Conservation (phyloP, 2,329 filamentous ascomycete species). For the Teratosphaeria viscida region DNA sequence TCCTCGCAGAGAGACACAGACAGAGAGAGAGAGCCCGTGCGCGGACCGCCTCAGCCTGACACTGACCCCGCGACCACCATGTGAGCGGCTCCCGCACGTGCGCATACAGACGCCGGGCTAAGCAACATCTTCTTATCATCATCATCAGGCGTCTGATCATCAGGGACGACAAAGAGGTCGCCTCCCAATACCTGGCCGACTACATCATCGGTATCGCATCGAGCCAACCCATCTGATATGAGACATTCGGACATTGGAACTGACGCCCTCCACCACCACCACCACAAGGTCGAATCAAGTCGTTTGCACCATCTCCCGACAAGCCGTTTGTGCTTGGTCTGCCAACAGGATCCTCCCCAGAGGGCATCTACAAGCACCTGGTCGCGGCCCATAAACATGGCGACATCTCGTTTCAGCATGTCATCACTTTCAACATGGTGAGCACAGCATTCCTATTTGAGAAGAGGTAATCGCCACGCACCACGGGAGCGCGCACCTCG, state of each 20-base stretch:
- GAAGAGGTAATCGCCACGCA: neutral
- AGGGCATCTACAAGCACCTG: constrained; percentile 66
- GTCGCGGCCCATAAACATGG: constrained; percentile 61
- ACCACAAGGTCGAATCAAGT: constrained; percentile 58
- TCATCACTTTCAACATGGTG: constrained; percentile 87
- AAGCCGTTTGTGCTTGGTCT: constrained; percentile 74
- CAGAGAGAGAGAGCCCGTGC: neutral
- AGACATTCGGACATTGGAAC: neutral
- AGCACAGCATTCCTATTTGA: neutral
- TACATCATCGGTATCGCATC: constrained; percentile 58
- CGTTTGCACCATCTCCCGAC: constrained; percentile 60
- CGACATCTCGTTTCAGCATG: constrained; percentile 74
- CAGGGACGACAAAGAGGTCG: constrained; percentile 57
- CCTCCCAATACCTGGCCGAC: constrained; percentile 67
- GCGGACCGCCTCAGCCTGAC: neutral
- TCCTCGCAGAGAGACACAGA: neutral
- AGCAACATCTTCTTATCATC: neutral
- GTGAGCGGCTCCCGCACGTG: neutral
- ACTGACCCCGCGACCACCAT: neutral
- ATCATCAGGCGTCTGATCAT: constrained; percentile 68
- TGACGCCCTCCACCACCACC: neutral
- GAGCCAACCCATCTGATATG: neutral
- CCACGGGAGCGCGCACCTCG: neutral
- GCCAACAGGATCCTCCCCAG: constrained; percentile 72
- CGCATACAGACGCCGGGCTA: neutral